Conservation (phyloP, 2,329 filamentous ascomycete genomes). For the Teratosphaeria epicoccoides region DNA sequence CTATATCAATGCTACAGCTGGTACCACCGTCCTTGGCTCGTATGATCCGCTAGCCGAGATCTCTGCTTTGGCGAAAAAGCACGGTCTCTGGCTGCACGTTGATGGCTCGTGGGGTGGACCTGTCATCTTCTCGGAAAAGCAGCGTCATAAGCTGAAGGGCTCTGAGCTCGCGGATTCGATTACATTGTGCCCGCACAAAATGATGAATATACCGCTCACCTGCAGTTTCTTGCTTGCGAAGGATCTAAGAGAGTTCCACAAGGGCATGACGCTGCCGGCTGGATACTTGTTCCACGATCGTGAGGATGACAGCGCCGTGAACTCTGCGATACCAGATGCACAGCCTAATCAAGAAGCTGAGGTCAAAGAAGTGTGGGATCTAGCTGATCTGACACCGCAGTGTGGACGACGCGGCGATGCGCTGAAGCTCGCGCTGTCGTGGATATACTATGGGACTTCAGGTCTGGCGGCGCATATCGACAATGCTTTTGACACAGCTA, state of each 20-base stretch:
- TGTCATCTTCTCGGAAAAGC: slow-evolving; percentile 62
- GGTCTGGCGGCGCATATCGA: slow-evolving; percentile 59
- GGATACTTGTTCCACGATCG: slow-evolving; percentile 51
- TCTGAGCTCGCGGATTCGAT: slow-evolving; percentile 67
- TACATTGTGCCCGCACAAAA: slow-evolving; percentile 92
- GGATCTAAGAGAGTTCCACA: slow-evolving; percentile 67
- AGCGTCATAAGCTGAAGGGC: slow-evolving; percentile 56
- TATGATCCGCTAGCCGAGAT: slow-evolving; percentile 72
- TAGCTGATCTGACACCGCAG: slow-evolving; percentile 86
- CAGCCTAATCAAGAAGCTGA: slow-evolving; percentile 25
- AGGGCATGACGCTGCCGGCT: slow-evolving; percentile 74
- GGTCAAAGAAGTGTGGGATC: slow-evolving; percentile 61
- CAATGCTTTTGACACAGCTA: slow-evolving; percentile 60
- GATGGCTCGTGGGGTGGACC: slow-evolving; percentile 87
- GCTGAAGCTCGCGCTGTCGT: slow-evolving; percentile 77
- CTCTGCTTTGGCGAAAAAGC: slow-evolving; percentile 55
- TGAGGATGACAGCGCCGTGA: slow-evolving; percentile 14
- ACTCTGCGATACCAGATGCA: slow-evolving; percentile 4
- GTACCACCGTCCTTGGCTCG: slow-evolving; percentile 83
- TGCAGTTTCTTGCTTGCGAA: slow-evolving; percentile 78
- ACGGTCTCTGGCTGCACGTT: slow-evolving; percentile 82
- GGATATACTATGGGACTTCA: slow-evolving; percentile 74
- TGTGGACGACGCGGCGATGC: slow-evolving; percentile 79
- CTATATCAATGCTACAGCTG: slow-evolving; percentile 91
- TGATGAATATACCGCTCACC: slow-evolving; percentile 83